Evolutionary conservation across 805 yeast genomes (phyloP), one percentile per base, ranked within the genome.

Genomic region (Nakazawaea holstii): DNA sequence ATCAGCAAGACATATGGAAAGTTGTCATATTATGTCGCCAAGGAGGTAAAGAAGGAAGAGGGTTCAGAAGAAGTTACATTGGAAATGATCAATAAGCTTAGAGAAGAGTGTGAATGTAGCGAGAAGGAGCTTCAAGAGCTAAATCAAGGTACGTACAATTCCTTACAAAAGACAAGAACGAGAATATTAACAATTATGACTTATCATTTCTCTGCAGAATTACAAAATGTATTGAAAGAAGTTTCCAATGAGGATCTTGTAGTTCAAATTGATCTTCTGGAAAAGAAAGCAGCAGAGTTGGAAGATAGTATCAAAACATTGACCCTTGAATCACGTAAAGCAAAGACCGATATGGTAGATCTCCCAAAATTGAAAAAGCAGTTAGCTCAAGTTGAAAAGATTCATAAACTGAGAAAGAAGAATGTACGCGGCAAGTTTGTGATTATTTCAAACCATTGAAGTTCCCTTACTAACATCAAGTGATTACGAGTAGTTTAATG

Each of bases 1-100:
- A 50, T 65, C 0, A 55, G 63, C 0, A 76, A 74, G 52, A 44
- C 62, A 6, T 72, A 71, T 48, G 81, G 80, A 0, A 77, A 75
- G 51, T 58, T 69, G 31, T 54, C 53, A 0, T 68, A 73, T 26
- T 74, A 73, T 45, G 68, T 72, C 28, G 73, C 72, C 38, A 62
- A 65, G n/a, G 70, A 72, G 48, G 52, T 59, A 7, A 56, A 57
- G 11, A 13, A 13, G 8, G 30, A 24, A n/a, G 33, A 15, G 4
- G 29, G 27, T 26, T 31, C 37, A 24, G 36, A 35, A 10, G 26
- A 45, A 3, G 43, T 15, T 4, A 8, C 50, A 9, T 54, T 50
- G n/a, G 49, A 32, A 17, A 35, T 27, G 9, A 10, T 39, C 31
- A 28, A 20, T 10, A 33, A 20, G 17, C 17, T 33, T 13, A 15